Conservation (phyloP, 352 stramenopile genomes). For the Globisporangium paroecandrum region DNA sequence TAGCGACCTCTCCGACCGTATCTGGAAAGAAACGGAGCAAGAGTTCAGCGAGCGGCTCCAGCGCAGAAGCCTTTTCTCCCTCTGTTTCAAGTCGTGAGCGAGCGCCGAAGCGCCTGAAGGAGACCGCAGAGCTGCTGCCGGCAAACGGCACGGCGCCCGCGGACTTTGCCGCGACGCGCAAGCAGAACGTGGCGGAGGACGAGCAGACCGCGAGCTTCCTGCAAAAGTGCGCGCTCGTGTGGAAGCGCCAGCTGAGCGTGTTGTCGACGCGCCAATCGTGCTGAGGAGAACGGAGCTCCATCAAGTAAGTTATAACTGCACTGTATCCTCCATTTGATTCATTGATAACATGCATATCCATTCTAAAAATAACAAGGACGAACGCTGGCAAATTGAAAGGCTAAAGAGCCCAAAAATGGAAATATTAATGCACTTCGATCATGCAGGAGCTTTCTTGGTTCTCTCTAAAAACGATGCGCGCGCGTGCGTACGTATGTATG, state of each 20-base stretch:
- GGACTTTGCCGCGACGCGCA: slow-evolving; percentile 15
- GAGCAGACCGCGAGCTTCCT: slow-evolving; percentile 24
- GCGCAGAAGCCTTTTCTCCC: background rate
- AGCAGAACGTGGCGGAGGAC: slow-evolving; percentile 17
- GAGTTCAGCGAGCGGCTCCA: slow-evolving; percentile 3
- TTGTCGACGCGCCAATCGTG: slow-evolving; percentile 11
- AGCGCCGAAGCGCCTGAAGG: slow-evolving; percentile 16
- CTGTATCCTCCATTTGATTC: background rate
- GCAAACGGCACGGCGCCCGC: slow-evolving; percentile 2
- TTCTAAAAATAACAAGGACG: background rate
- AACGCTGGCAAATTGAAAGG: background rate
- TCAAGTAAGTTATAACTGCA: slow-evolving; percentile 10
- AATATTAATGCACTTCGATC: slow-evolving; percentile 4
- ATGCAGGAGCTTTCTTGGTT: slow-evolving; percentile 1
- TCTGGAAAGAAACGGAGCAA: slow-evolving; percentile 18
- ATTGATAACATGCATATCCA: background rate
- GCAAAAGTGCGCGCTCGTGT: slow-evolving; percentile 26
- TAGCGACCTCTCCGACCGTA: background rate
- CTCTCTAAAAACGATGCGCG: slow-evolving; percentile 9
- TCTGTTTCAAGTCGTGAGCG: background rate
- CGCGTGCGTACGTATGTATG: background rate
- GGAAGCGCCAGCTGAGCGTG: slow-evolving; percentile 27
- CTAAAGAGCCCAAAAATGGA: background rate
- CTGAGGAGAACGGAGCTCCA: background rate
- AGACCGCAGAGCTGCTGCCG: slow-evolving; percentile 5